Evolutionary conservation across 2,329 filamentous ascomycete genomes (phyloP).

Genomic region (Trichoderma hamatum): DNA sequence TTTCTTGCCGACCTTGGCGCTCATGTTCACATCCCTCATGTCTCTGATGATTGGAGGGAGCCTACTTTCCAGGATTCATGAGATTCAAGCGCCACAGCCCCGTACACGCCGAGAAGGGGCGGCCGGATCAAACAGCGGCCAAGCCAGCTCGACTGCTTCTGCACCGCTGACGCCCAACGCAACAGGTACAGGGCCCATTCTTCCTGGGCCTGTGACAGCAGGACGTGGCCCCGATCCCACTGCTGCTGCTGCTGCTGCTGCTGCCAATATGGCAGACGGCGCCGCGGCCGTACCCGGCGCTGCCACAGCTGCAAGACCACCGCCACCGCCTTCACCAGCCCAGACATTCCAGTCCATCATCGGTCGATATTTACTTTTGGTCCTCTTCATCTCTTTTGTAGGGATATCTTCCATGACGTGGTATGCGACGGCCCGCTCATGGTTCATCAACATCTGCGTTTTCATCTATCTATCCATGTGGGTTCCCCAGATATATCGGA

Average conservation of each 20-base stretch:
- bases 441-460: slow-evolving; percentile 65
- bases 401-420: slow-evolving; percentile 63
- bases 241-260: slow-evolving; percentile 58
- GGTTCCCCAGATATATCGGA: slow-evolving; percentile 89
- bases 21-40: slow-evolving; percentile 56
- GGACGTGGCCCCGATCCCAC: slow-evolving; percentile 29
- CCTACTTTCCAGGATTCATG: slow-evolving; percentile 63
- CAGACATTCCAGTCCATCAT: slow-evolving; percentile 59
- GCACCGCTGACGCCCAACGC: slow-evolving; percentile 35
- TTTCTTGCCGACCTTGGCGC: slow-evolving; percentile 59
- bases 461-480: slow-evolving; percentile 87
- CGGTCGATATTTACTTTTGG: slow-evolving; percentile 59
- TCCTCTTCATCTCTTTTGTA: slow-evolving; percentile 60
- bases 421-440: slow-evolving; percentile 57
- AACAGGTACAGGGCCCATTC: slow-evolving; percentile 36
- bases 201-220: slow-evolving; percentile 49
- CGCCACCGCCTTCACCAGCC: slow-evolving; percentile 32
- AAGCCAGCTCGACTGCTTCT: slow-evolving; percentile 33
- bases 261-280: slow-evolving; percentile 45
- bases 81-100: slow-evolving; percentile 58
- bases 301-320: slow-evolving; percentile 33
- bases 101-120: slow-evolving; percentile 52
- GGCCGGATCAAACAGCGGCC: slow-evolving; percentile 31
- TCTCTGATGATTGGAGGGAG: slow-evolving; percentile 60
- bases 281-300: slow-evolving; percentile 42